These are phyloP conservation scores for Mortierella sp. DNA, from an alignment of 371 early-diverging fungal genomes.

Conservation along the genomic window DNA sequence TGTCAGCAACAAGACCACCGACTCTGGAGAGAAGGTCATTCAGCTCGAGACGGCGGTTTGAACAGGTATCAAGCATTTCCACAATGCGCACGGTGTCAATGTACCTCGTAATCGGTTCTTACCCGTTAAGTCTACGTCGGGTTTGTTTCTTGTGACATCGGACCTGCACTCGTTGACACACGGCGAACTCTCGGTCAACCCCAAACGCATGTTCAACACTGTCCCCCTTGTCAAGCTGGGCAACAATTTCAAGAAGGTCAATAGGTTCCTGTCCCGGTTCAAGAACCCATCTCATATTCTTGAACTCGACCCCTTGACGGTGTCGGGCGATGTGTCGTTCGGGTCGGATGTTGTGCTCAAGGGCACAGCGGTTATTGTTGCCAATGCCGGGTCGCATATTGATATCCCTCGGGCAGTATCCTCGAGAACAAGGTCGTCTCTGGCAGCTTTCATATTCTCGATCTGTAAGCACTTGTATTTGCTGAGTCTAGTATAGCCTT, in stretches of 20 bases:
- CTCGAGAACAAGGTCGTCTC: conserved; percentile 98
- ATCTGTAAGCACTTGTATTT: too few species aligned
- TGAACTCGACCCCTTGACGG: conserved; percentile 98
- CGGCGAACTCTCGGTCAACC: conserved; percentile 94
- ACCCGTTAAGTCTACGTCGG: conserved; percentile 99
- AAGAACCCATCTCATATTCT: conserved; percentile 96
- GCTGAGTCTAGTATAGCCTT: too few species aligned
- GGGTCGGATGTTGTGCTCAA: conserved; percentile 94
- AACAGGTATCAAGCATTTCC: conserved; percentile 99
- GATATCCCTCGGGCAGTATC: conserved; percentile 98
- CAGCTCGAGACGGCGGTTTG: conserved; percentile 99
- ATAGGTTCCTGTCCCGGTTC: conserved; percentile 81
- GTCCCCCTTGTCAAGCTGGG: conserved; percentile 98
- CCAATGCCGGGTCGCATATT: conserved; percentile 96
- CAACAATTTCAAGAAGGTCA: conserved; percentile 98
- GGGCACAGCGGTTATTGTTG: conserved; percentile 99
- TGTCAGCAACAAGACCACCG: conserved; percentile 95
- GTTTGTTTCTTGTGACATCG: conserved; percentile 97
- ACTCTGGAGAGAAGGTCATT: conserved; percentile 93
- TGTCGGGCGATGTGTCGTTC: conserved; percentile 98
- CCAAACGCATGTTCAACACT: conserved; percentile 93
- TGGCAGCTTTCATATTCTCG: conserved; percentile 94
- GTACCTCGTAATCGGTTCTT: conserved; percentile 99
- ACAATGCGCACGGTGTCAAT: conserved; percentile 97
- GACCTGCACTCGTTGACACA: conserved; percentile 96